Base-by-base conservation (phyloP, 2,329 filamentous ascomycete genomes). In the Stachybotrys chlorohalonatus region DNA sequence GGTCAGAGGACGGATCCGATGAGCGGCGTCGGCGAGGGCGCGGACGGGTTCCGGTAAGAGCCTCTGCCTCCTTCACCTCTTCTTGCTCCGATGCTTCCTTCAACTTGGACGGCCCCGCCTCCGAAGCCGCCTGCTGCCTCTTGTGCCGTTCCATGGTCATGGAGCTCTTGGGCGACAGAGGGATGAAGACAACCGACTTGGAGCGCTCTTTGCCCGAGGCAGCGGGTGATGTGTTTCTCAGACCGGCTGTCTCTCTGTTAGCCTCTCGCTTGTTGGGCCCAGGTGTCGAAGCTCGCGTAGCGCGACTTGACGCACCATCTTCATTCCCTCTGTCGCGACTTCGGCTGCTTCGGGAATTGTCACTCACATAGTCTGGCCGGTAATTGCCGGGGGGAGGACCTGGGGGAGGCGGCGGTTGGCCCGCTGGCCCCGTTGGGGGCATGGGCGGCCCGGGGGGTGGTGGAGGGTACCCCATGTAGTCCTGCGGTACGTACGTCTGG, bases 141-240 rank as follows among this genome's bases (percentile, higher is more conserved):
- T 63, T 71, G 56, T 77, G 76, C 31, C 68, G 64, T 17, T 69
- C 65, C 61, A 79, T 73, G 0, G 76, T 78, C 54, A 65, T 70
- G 0, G 73, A 73, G 15, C 76, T 79, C 53, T 75, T 72, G 1
- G 78, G 78, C 3, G 77, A 80, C 47, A 81, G 62, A 0, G 78
- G 77, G 2, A 73, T 70, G 54, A 79, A 81, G 1, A 66, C 60
- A 1, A 80, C 76, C 1, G 73, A 73, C 56, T 77, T 77, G 24
- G 68, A 56, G 16, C 50, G 48, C 8, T 49, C 52, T 8, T 47
- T 52, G 36, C 36, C 24, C 15, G 49, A 30, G n/a, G 51, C 46
- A 30, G 55, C 53, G 31, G 54, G 51, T 6, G 45, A 59, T 4
- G 54, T 57, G 11, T 58, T 60, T 15, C 58, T 65, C 65, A 73